Evolutionary conservation across 257 asterid species (phyloP).

Genomic region (Scutellaria galericulata): DNA sequence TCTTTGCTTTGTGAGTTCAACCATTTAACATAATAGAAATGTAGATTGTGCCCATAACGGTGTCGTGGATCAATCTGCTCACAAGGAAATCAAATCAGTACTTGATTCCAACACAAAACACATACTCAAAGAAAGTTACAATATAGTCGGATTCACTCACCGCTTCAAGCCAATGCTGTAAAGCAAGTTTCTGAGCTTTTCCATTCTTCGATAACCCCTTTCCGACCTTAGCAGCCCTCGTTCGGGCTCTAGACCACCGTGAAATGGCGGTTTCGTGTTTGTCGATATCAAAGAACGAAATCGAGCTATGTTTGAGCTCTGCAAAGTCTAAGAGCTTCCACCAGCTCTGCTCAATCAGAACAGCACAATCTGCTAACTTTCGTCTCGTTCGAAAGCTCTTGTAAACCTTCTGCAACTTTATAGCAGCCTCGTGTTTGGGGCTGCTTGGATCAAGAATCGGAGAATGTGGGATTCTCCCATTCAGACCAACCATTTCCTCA

Average conservation of each 20-base stretch:
- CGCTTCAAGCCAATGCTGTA: conserved; percentile 77
- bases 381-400: conserved; percentile 63
- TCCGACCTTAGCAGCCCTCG: conserved; percentile 70
- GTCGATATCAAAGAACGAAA: conserved; percentile 54
- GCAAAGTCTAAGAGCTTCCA: conserved; percentile 66
- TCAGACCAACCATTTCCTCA: conserved; percentile 33
- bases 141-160: conserved; percentile 38
- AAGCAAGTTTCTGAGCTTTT: conserved; percentile 65
- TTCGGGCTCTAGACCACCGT: conserved; percentile 71
- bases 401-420: conserved; percentile 62
- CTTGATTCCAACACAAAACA: neutral
- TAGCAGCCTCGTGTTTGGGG: conserved; percentile 62
- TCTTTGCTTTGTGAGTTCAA: conserved; percentile 63
- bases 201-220: conserved; percentile 61
- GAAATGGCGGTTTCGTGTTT: conserved; percentile 62
- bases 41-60: conserved; percentile 75
- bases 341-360: conserved; percentile 68
- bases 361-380: conserved; percentile 75
- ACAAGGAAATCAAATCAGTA: conserved; percentile 32
- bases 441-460: conserved; percentile 30
- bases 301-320: conserved; percentile 57
- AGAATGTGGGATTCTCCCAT: conserved; percentile 28
- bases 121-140: neutral
- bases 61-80: conserved; percentile 72
- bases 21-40: conserved; percentile 67